phyloP scores from a whole-genome alignment of 805 yeast species.

The Starmerella ratchasimensis region DNA sequence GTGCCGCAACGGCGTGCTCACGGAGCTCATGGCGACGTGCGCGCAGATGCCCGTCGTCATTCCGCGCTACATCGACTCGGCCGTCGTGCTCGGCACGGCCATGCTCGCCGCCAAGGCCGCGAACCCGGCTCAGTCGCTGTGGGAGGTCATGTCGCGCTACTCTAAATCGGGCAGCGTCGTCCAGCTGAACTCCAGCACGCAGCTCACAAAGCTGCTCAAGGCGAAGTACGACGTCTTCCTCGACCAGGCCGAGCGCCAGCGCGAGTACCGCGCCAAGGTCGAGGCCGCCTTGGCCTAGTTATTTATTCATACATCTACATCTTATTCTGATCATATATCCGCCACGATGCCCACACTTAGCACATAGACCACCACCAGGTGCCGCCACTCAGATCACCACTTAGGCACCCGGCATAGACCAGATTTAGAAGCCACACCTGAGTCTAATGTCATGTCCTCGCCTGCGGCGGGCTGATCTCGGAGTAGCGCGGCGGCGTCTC shows the following conservation, averaged over 20 bases:
- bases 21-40: conserved; percentile 83
- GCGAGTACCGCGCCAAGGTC: conserved; percentile 57
- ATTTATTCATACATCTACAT: neutral
- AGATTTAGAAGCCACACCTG: too few species aligned
- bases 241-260: conserved; percentile 77
- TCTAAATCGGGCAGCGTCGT: conserved; percentile 76
- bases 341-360: too few species aligned
- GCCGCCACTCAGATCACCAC: too few species aligned
- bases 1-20: conserved; percentile 78
- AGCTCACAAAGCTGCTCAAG: conserved; percentile 34
- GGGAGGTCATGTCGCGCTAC: conserved; percentile 77
- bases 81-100: conserved; percentile 94
- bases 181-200: conserved; percentile 58
- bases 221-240: conserved; percentile 76
- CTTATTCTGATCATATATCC: too few species aligned
- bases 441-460: too few species aligned
- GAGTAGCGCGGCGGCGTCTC: too few species aligned
- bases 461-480: too few species aligned
- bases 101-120: conserved; percentile 91
- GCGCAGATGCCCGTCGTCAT: conserved; percentile 84
- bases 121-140: conserved; percentile 37
- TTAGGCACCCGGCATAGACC: too few species aligned
- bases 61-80: conserved; percentile 91
- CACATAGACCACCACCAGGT: too few species aligned
- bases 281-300: conserved; percentile 11